Evolutionary conservation across 2,329 filamentous ascomycete species (phyloP), one percentile per base, ranked within the genome.

Genomic region (Dothistroma pini): DNA sequence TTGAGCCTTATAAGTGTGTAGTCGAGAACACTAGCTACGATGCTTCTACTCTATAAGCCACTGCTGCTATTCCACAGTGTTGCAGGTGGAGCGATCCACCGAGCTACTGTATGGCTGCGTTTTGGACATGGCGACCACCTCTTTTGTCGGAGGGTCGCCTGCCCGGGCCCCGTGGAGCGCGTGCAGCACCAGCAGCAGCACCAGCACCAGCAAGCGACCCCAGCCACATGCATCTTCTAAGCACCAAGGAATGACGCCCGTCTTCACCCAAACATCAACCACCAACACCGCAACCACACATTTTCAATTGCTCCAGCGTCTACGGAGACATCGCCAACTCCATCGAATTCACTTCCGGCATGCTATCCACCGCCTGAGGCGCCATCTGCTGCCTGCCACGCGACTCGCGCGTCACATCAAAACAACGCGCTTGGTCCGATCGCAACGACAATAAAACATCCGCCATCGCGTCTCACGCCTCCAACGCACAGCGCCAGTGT

Each of bases 351-450:
- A 35, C 16, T 50, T 21, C 29, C 41, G 55, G 29, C 55, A 57
- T 57, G 55, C 29, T 50, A 25, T 50, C 11, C 12, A 16, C 25
- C 44, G 22, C 55, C 55, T 57, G 55, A 57, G 55, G 29, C 16
- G 55, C 31, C 22, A 8, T 19, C 16, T n/a, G 29, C 29, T 31
- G 50, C 50, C 48, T 53, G 29, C 16, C 3, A 52, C 58, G 63
- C 62, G 53, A 55, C 58, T 52, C 47, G 51, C 47, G 48, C 52
- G 55, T 57, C 44, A 58, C 53, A 60, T 54, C 57, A 47, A 35
- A 58, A 66, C 63, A 68, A 66, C 68, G 65, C 67, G 64, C 54
- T 52, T 57, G 48, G 22, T 41, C 49, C 52, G 32, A 60, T 62
- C 64, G 61, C 64, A 64, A 65, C 55, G 50, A 35, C 44, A 21